Base-by-base conservation (phyloP, 257 asterid genomes). In the Nicotiana sylvestris region DNA sequence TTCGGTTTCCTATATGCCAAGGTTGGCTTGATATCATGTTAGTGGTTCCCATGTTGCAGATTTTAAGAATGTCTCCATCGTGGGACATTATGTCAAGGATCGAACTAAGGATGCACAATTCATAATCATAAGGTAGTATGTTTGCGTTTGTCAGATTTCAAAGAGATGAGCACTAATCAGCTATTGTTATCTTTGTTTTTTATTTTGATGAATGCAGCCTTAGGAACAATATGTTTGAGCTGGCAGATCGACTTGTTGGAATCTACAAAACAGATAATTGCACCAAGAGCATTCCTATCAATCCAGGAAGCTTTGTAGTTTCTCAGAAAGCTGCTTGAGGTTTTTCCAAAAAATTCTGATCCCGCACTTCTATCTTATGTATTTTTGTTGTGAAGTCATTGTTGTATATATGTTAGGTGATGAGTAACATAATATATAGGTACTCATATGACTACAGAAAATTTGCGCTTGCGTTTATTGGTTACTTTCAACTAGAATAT, bases 41-140 rank as follows among this genome's bases (percentile, higher is more conserved):
- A 29, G 61, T 82, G 66, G 55, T 61, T 11, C 30, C 4, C 66
- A 66, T 8, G 61, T 32, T 37, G 74, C 87, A 96, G 99, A 96
- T 89, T 96, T 96, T 89, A 93, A 94, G 93, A 96, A 96, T 80
- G 99, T 96, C 35, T 94, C 98, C 1, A 96, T 96, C 11, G 99
- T 96, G 85, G 99, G 99, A 30, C 99, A 96, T 84, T 96, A 96
- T 43, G 97, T 96, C 49, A 96, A 96, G 90, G 99, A 96, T 87
- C 98, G 99, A 29, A 96, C 99, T 1, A 94, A 94, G 91, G 97
- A 96, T 88, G 99, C 98, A 17, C 98, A 96, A 69, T 96, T 96
- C 90, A 91, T 93, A 49, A 96, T 96, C 84, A 96, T 94, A 85
- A 96, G 99, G 98, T 94, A 79, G 37, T 7, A 7, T 5, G 39